A percentile compares a stretch with the other conserved stretches of the same genome.
Evolutionary conservation across 2,329 filamentous ascomycete genomes (phyloP).

Genomic region (Conoideocrella luteorostrata): DNA sequence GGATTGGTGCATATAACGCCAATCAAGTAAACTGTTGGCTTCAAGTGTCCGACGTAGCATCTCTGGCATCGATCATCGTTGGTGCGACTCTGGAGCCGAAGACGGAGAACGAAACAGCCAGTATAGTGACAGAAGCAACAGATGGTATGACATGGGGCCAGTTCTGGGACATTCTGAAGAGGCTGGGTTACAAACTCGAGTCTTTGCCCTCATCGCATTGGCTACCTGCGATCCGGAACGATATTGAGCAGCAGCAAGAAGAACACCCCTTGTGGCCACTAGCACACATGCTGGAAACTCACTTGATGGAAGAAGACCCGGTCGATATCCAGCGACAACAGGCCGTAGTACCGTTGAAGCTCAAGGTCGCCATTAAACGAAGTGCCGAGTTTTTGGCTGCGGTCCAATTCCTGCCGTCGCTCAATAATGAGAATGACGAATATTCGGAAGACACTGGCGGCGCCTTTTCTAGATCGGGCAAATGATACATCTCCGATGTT

Average conservation of each 20-base stretch:
- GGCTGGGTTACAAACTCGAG: conserved; percentile 5
- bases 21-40: conserved; percentile 3
- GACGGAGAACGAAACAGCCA: neutral
- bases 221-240: conserved; percentile 10
- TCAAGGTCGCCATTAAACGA: too few species aligned
- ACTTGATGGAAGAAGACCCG: conserved; percentile 11
- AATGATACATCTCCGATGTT: too few species aligned
- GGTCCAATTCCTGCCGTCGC: too few species aligned
- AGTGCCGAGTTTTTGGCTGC: too few species aligned
- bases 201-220: neutral
- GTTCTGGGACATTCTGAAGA: conserved; percentile 6
- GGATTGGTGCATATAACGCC: conserved; percentile 12
- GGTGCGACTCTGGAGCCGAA: neutral
- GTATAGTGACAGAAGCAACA: neutral
- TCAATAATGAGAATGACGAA: too few species aligned
- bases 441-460: too few species aligned
- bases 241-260: neutral
- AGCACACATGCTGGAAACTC: neutral
- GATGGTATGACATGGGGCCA: conserved; percentile 8
- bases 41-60: conserved; percentile 10
- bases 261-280: neutral
- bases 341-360: too few species aligned
- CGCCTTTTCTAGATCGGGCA: too few species aligned
- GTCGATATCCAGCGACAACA: too few species aligned
- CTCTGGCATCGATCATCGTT: conserved; percentile 9